A percentile compares a stretch with the other conserved stretches of the same genome.
These are phyloP conservation scores for Euphorbia tirucalli DNA, from an alignment of 345 rosid species.

Conservation along the genomic window DNA sequence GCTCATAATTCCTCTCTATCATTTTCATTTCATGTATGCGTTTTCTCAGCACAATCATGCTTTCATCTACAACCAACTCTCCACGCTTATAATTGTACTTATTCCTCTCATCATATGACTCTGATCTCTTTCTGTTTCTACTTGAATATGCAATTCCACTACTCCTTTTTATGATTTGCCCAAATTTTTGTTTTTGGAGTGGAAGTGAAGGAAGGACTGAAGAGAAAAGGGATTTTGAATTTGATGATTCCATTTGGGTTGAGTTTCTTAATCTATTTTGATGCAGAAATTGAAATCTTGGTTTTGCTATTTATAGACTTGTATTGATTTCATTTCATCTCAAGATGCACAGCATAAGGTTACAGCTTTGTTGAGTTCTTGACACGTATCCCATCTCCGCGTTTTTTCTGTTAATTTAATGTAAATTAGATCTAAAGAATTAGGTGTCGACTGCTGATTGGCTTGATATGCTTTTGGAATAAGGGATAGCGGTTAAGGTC, in stretches of 20 bases:
- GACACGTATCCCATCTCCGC: constrained; percentile 1
- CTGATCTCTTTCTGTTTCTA: background rate
- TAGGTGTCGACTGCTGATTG: background rate
- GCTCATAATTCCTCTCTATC: constrained; percentile 20
- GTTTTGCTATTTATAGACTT: background rate
- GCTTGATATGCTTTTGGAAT: background rate
- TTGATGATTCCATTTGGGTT: constrained; percentile 10
- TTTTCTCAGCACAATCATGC: constrained; percentile 21
- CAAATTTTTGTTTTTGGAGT: no score
- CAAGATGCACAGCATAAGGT: no score
- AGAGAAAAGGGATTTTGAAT: constrained; percentile 7
- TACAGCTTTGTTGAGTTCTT: background rate
- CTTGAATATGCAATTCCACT: background rate
- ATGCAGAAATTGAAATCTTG: background rate
- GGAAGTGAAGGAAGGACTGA: constrained; percentile 9
- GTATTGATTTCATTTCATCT: no score
- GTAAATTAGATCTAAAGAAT: background rate
- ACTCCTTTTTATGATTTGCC: background rate
- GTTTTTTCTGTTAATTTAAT: background rate
- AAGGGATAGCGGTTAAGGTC: background rate
- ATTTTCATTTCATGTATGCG: constrained; percentile 25
- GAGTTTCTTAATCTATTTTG: no score
- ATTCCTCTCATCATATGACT: background rate
- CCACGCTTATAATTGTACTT: background rate
- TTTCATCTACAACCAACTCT: constrained; percentile 12